phyloP scores from a whole-genome alignment of 2,329 filamentous ascomycete species.

The Nemania sp. region DNA sequence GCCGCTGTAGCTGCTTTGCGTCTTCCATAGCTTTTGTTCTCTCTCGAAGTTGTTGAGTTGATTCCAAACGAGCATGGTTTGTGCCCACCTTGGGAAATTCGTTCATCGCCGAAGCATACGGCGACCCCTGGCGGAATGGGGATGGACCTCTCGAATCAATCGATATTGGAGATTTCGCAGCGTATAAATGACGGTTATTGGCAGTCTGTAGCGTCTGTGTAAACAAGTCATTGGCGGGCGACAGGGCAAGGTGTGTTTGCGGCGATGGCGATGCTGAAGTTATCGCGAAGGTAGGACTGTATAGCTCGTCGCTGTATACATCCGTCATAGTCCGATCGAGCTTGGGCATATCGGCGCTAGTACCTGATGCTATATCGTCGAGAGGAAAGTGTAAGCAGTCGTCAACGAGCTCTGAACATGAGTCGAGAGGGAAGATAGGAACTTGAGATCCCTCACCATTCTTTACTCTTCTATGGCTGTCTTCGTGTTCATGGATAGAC shows the following conservation, averaged over 20 bases:
- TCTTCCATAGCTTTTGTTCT: conserved; percentile 64
- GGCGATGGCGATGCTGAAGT: conserved; percentile 58
- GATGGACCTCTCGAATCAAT: conserved; percentile 67
- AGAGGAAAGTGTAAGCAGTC: conserved; percentile 68
- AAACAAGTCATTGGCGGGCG: conserved; percentile 65
- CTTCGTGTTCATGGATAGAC: conserved; percentile 52
- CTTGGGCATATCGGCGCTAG: conserved; percentile 61
- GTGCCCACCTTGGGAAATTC: conserved; percentile 48
- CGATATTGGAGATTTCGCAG: conserved; percentile 55
- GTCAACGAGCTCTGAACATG: conserved; percentile 46
- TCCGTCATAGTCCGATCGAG: conserved; percentile 86
- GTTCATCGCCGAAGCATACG: conserved; percentile 53
- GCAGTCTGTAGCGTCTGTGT: conserved; percentile 77
- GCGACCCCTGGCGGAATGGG: conserved; percentile 76
- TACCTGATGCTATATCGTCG: conserved; percentile 61
- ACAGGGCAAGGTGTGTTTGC: conserved; percentile 49
- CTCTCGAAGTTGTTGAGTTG: conserved; percentile 63
- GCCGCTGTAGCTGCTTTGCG: conserved; percentile 48
- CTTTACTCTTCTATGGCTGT: conserved; percentile 49
- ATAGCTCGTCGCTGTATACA: conserved; percentile 81
- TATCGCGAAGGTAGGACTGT: conserved; percentile 69
- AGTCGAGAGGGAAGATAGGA: conserved; percentile 26
- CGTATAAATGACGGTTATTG: conserved; percentile 71
- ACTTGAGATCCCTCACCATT: conserved; percentile 53
- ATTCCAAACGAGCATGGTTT: conserved; percentile 50